Evolutionary conservation across 768 basidiomycete genomes (phyloP), one percentile per base, ranked within the genome.

Genomic region (Amanita rubescens): DNA sequence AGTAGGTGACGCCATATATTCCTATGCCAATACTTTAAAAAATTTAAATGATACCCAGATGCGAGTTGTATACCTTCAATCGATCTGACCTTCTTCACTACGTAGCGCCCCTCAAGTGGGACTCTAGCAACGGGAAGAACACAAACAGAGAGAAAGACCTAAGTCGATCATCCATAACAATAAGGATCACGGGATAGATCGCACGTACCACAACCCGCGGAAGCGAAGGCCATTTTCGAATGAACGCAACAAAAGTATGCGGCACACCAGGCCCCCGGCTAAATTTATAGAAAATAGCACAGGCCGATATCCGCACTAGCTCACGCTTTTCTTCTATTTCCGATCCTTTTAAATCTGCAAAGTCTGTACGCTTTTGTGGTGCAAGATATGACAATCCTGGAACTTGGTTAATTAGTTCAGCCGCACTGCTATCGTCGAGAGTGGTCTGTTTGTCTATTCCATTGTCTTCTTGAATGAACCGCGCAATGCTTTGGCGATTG

Each of bases 151-250:
- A 86, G 70, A 67, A 87, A 87, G 37, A 87, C 75, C 78, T 84
- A 51, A n/a, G 14, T 51, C 35, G 9, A 11, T 30, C 3, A n/a
- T 0, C 6, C 3, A 42, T 51, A 20, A 52, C 11, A 33, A 17
- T 24, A 54, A 39, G 25, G 11, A 9, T 3, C 7, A 12, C 6
- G 49, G 15, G 22, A 17, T 34, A 11, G 2, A 9, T 34, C 8
- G 10, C 15, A 74, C 80, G 56, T 59, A 83, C 83, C 12, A 82
- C 77, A 33, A 86, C 75, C 2, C 75, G 71, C 32, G 85, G 85
- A 19, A 88, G 71, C 11, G 82, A 76, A 19, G 84, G 84, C 80
- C 82, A 83, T 59, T 79, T 82, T 3, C 77, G 74, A 22, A 85
- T 68, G 62, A 85, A 82, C 76, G 78, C 73, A 45, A 75, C 71